phyloP scores from a whole-genome alignment of 179 eudicot genomes.

The Patellifolia procumbens region DNA sequence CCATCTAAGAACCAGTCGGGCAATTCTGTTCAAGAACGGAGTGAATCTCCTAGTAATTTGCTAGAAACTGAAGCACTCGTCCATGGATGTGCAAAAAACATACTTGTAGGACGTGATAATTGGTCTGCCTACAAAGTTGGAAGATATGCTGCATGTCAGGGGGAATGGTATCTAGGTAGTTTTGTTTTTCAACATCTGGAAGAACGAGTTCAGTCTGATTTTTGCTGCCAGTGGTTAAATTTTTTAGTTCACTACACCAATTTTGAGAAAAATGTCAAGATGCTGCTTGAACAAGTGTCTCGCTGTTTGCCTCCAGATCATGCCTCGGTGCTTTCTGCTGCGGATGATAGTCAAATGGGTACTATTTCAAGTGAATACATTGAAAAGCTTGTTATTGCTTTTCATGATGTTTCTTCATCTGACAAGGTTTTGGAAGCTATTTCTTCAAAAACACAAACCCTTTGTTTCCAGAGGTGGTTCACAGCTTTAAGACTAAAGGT shows the following conservation, averaged over 20 bases:
- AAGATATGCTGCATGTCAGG: slow-evolving; percentile 64
- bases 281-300: slow-evolving; percentile 37
- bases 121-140: slow-evolving; percentile 82
- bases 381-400: slow-evolving; percentile 41
- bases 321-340: slow-evolving; percentile 5
- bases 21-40: slow-evolving; percentile 17
- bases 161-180: slow-evolving; percentile 66
- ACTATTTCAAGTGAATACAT: slow-evolving; percentile 25
- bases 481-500: slow-evolving; percentile 55
- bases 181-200: slow-evolving; percentile 55
- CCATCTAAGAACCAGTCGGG: slow-evolving; percentile 23
- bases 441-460: slow-evolving; percentile 31
- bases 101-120: slow-evolving; percentile 49
- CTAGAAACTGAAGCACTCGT: slow-evolving; percentile 36
- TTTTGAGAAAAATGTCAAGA: slow-evolving; percentile 54
- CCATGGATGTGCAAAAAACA: slow-evolving; percentile 44
- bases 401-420: slow-evolving; percentile 41
- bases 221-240: slow-evolving; percentile 57
- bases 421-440: slow-evolving; percentile 49
- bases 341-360: slow-evolving; percentile 13
- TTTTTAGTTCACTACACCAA: slow-evolving; percentile 52
- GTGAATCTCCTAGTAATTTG: slow-evolving; percentile 29
- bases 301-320: slow-evolving; percentile 19
- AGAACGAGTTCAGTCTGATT: slow-evolving; percentile 44
- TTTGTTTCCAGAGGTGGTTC: slow-evolving; percentile 78